Evolutionary conservation across 441 rosid species (phyloP).

Genomic region (Mallotus japonicus): DNA sequence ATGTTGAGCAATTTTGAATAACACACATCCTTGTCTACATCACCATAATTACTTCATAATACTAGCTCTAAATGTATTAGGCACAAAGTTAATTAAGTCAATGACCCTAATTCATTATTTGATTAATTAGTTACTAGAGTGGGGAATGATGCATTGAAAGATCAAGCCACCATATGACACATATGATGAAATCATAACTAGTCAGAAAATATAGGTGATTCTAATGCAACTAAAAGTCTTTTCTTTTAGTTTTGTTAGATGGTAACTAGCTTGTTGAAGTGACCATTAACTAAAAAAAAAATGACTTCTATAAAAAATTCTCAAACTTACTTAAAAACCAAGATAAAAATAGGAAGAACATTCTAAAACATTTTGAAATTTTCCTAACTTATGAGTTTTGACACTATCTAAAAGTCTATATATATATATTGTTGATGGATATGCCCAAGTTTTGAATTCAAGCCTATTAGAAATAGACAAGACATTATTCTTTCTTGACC

Average conservation of each 20-base stretch:
- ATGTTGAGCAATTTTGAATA: background rate
- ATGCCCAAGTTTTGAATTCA: too few species aligned
- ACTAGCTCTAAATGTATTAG: conserved; percentile 25
- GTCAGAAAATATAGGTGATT: background rate
- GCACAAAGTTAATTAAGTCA: conserved; percentile 25
- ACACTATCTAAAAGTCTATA: background rate
- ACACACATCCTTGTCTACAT: conserved; percentile 16
- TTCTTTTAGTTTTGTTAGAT: background rate
- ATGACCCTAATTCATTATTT: conserved; percentile 25
- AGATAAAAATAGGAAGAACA: conserved; percentile 5
- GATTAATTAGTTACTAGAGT: conserved; percentile 22
- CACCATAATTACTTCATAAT: conserved; percentile 23
- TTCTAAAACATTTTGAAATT: background rate
- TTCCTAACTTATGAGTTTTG: background rate
- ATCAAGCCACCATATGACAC: background rate
- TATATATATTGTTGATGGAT: too few species aligned
- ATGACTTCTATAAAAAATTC: background rate
- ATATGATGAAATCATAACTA: conserved; percentile 14
- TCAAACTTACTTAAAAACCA: background rate
- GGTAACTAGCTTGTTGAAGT: conserved; percentile 14
- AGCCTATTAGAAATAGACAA: too few species aligned
- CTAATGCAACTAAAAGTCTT: background rate
- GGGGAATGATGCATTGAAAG: conserved; percentile 17
- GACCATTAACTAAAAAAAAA: background rate
- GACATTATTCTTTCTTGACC: too few species aligned